Conservation (phyloP, 169 alveolate species). For the Amoebophrya sp. region DNA sequence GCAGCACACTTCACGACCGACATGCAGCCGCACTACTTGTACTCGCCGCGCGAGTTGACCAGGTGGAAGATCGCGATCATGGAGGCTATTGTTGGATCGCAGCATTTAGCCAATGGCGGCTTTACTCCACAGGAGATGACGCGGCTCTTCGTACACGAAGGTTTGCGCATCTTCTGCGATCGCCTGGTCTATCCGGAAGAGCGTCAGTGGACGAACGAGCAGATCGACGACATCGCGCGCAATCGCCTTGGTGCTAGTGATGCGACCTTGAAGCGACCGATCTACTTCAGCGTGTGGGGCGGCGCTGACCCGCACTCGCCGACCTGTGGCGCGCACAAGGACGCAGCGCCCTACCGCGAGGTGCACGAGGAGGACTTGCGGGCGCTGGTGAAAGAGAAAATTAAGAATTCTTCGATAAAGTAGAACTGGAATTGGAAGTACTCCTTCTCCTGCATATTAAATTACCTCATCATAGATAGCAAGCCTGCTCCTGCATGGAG, state of each 20-base stretch:
- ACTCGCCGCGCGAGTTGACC: constrained; percentile 96
- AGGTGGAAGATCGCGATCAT: constrained; percentile 92
- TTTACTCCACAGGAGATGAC: constrained; percentile 57
- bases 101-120: constrained; percentile 34
- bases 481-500: no score
- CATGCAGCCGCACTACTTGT: constrained; percentile 92
- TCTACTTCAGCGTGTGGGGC: not conserved
- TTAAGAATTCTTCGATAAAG: constrained; percentile 83
- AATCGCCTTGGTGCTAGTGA: constrained; percentile 30
- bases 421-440: constrained; percentile 67
- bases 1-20: constrained; percentile 88
- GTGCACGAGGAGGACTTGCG: not conserved
- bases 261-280: constrained; percentile 31
- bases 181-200: constrained; percentile 85
- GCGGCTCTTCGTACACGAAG: constrained; percentile 88
- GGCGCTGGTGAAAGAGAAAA: not conserved
- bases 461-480: no score
- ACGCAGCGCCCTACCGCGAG: not conserved
- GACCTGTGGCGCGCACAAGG: not conserved
- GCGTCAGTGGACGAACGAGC: constrained; percentile 83
- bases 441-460: not conserved
- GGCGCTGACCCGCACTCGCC: not conserved
- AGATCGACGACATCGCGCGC: constrained; percentile 73
- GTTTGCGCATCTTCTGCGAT: constrained; percentile 90
- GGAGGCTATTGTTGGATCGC: constrained; percentile 56